Percentiles rank a stretch among this genome's conserved stretches.
These are phyloP conservation scores for Sporisorium reilianum DNA, from an alignment of 1,284 basidiomycete species.

Conservation along the genomic window DNA sequence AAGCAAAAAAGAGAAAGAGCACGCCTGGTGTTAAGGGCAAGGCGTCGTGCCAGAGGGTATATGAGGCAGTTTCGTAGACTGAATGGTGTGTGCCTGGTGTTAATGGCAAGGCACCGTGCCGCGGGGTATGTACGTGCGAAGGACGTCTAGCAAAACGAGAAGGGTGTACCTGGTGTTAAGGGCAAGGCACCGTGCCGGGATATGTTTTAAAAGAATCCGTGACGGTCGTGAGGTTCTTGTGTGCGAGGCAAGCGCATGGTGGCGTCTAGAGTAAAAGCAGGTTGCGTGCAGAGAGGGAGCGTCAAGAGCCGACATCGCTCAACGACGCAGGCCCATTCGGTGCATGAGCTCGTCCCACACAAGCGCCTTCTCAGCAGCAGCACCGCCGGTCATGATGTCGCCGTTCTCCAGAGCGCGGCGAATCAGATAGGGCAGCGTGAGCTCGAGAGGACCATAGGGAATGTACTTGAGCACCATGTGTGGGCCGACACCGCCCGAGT, in stretches of 20 bases:
- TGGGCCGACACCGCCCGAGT: constrained; percentile 75
- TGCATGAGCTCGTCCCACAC: constrained; percentile 46
- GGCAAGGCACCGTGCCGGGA: constrained; percentile 28
- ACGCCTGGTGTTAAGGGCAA: constrained; percentile 51
- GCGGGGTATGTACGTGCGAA: constrained; percentile 13
- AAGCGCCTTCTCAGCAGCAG: constrained; percentile 69
- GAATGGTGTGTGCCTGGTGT: constrained; percentile 29
- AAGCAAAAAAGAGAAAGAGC: neutral
- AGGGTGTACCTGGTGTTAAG: constrained; percentile 41
- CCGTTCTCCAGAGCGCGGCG: constrained; percentile 84
- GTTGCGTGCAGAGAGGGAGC: no score
- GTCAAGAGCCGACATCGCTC: neutral
- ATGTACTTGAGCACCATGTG: constrained; percentile 66
- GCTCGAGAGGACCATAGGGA: constrained; percentile 57
- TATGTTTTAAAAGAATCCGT: neutral
- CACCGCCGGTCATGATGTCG: constrained; percentile 75
- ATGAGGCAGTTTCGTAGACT: constrained; percentile 13
- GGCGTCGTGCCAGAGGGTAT: constrained; percentile 41
- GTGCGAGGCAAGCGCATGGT: neutral
- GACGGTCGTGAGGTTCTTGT: neutral
- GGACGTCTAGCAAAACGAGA: no score
- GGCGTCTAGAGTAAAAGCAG: neutral
- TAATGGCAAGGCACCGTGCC: constrained; percentile 51
- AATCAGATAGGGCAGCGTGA: constrained; percentile 80
- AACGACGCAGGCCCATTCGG: constrained; percentile 43